These are phyloP conservation scores for Microcera coccophila DNA, from an alignment of 2,329 filamentous ascomycete genomes.

Conservation along the genomic window DNA sequence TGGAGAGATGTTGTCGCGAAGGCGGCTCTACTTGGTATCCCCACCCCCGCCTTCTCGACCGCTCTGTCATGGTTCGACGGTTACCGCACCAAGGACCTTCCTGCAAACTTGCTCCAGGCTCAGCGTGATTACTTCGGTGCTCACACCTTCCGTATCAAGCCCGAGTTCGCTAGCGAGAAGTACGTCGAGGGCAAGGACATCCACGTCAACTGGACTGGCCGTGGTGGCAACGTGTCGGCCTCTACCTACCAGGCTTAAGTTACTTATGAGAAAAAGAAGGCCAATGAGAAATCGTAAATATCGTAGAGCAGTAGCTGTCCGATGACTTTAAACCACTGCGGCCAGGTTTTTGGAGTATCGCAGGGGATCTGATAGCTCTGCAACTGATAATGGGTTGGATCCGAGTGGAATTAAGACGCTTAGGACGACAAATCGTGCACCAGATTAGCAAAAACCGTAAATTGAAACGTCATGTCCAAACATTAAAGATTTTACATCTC, in stretches of 20 bases:
- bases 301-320: slow-evolving; percentile 15
- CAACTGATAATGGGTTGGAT: slow-evolving; percentile 24
- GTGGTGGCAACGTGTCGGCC: slow-evolving; percentile 93
- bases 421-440: slow-evolving; percentile 19
- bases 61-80: slow-evolving; percentile 98
- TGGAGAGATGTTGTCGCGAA: slow-evolving; percentile 92
- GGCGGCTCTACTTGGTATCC: slow-evolving; percentile 89
- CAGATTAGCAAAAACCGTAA: slow-evolving; percentile 11
- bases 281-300: slow-evolving; percentile 18
- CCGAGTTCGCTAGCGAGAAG: slow-evolving; percentile 69
- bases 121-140: slow-evolving; percentile 99
- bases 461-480: slow-evolving; percentile 1
- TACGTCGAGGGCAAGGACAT: slow-evolving; percentile 84
- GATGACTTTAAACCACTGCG: slow-evolving; percentile 12
- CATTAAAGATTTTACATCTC: background rate
- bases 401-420: slow-evolving; percentile 23
- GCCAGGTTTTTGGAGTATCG: slow-evolving; percentile 22
- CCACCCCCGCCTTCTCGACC: slow-evolving; percentile 93
- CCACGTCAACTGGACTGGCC: slow-evolving; percentile 99
- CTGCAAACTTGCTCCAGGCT: slow-evolving; percentile 96
- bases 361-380: slow-evolving; percentile 21
- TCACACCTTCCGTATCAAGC: slow-evolving; percentile 86
- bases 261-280: slow-evolving; percentile 10
- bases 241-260: slow-evolving; percentile 94
- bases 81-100: slow-evolving; percentile 94